Conservation (phyloP, 306 rosid genomes). For the Abrus precatorius region DNA sequence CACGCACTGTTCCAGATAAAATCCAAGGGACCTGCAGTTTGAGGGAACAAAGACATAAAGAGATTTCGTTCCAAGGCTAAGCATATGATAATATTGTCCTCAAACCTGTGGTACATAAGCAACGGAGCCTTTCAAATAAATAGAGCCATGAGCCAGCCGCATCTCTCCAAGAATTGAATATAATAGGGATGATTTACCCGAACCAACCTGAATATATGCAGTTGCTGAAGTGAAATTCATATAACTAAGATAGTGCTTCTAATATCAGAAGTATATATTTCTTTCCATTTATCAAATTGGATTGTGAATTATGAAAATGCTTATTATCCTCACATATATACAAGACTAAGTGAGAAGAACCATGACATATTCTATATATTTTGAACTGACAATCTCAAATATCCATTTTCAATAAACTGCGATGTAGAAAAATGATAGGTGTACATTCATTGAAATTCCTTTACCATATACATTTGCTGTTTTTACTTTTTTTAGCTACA, state of each 20-base stretch:
- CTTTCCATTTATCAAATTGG: constrained; percentile 34
- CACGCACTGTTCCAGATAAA: constrained; percentile 90
- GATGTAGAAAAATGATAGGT: constrained; percentile 12
- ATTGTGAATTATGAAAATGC: constrained; percentile 14
- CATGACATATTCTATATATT: neutral
- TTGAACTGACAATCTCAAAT: constrained; percentile 33
- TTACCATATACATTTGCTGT: neutral
- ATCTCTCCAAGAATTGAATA: constrained; percentile 85
- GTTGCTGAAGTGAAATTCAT: constrained; percentile 44
- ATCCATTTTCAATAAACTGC: constrained; percentile 10
- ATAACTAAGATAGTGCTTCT: neutral
- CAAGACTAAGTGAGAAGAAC: constrained; percentile 31
- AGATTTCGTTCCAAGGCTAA: constrained; percentile 37
- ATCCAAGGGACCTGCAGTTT: constrained; percentile 90
- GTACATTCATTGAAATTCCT: constrained; percentile 19
- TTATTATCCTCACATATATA: constrained; percentile 21
- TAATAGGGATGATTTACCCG: constrained; percentile 90
- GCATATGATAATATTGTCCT: constrained; percentile 31
- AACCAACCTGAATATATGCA: constrained; percentile 85
- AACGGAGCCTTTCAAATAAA: constrained; percentile 66
- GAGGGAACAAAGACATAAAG: constrained; percentile 42
- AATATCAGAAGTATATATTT: constrained; percentile 18
- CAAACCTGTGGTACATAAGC: constrained; percentile 97
- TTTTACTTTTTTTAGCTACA: constrained; percentile 33
- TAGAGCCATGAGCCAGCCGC: constrained; percentile 71